A percentile compares a stretch with the other conserved stretches of the same genome.
Conservation (phyloP, 495 filamentous ascomycete species). For the Durotheca rogersii region DNA sequence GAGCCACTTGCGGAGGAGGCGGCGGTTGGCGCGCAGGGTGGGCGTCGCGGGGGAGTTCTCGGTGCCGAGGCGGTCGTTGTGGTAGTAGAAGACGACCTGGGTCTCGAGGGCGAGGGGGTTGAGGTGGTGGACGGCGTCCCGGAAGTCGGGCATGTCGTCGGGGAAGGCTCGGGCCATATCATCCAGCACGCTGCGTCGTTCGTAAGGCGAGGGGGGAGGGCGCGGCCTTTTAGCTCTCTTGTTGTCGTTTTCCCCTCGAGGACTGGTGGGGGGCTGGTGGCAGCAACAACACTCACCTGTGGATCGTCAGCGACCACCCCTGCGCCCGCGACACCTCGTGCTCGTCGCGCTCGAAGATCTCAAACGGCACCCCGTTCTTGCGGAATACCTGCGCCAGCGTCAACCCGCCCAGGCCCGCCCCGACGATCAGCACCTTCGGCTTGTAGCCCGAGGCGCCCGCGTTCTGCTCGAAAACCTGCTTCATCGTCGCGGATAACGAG, state of each 20-base stretch:
- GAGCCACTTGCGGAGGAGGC: slow-evolving; percentile 30
- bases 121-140: slow-evolving; percentile 36
- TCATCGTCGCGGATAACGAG: slow-evolving; percentile 10
- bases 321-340: slow-evolving; percentile 38
- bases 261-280: too few species aligned
- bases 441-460: slow-evolving; percentile 20
- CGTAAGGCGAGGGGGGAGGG: too few species aligned
- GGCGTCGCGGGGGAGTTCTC: slow-evolving; percentile 22
- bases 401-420: slow-evolving; percentile 52
- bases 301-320: slow-evolving; percentile 41
- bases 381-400: slow-evolving; percentile 55
- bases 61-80: slow-evolving; percentile 28
- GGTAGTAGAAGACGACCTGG: slow-evolving; percentile 33
- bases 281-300: slow-evolving; percentile 19
- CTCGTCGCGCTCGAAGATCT: slow-evolving; percentile 53
- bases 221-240: too few species aligned
- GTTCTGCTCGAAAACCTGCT: slow-evolving; percentile 18
- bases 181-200: slow-evolving; percentile 20
- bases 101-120: slow-evolving; percentile 28
- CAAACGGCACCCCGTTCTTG: slow-evolving; percentile 51
- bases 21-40: slow-evolving; percentile 28
- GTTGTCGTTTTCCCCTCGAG: too few species aligned
- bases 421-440: slow-evolving; percentile 47
- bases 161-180: slow-evolving; percentile 36
- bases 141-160: slow-evolving; percentile 37